Conservation (phyloP, 2,329 filamentous ascomycete species). For the Fusarium agapanthi region DNA sequence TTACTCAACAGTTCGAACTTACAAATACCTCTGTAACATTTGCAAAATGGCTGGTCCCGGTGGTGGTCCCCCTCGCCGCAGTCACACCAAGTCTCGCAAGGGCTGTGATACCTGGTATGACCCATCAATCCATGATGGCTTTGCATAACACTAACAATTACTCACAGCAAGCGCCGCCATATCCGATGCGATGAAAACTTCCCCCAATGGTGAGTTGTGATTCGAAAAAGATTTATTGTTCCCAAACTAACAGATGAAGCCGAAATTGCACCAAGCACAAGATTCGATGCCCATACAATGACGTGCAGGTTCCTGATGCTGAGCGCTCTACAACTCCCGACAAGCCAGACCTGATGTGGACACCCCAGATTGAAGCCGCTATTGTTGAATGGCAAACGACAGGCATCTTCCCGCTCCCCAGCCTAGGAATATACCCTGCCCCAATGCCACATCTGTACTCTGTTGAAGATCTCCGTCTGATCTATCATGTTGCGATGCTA, state of each 20-base stretch:
- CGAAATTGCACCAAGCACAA: slow-evolving; percentile 99
- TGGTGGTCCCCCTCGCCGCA: slow-evolving; percentile 86
- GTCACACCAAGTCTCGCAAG: slow-evolving; percentile 98
- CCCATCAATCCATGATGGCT: background rate
- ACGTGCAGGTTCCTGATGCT: slow-evolving; percentile 73
- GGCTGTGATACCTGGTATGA: slow-evolving; percentile 90
- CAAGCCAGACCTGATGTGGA: slow-evolving; percentile 81
- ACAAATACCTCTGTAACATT: slow-evolving; percentile 46
- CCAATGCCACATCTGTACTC: slow-evolving; percentile 78
- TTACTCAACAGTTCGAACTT: slow-evolving; percentile 37
- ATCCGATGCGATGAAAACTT: slow-evolving; percentile 98
- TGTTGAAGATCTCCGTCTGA: slow-evolving; percentile 82
- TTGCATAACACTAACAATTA: slow-evolving; percentile 7
- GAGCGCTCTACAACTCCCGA: slow-evolving; percentile 68
- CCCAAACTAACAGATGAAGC: slow-evolving; percentile 57
- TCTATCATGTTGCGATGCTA: slow-evolving; percentile 89
- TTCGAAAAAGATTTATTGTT: background rate
- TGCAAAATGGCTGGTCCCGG: slow-evolving; percentile 87
- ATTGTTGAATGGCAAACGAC: slow-evolving; percentile 86
- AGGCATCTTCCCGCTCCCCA: slow-evolving; percentile 85
- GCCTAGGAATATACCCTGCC: slow-evolving; percentile 78
- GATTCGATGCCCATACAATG: slow-evolving; percentile 97
- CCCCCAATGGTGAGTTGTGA: slow-evolving; percentile 82
- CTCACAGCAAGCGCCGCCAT: slow-evolving; percentile 81
- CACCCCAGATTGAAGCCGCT: slow-evolving; percentile 81